These are phyloP conservation scores for Hansenula sp. DNA, from an alignment of 1,139 yeast genomes.

Conservation along the genomic window DNA sequence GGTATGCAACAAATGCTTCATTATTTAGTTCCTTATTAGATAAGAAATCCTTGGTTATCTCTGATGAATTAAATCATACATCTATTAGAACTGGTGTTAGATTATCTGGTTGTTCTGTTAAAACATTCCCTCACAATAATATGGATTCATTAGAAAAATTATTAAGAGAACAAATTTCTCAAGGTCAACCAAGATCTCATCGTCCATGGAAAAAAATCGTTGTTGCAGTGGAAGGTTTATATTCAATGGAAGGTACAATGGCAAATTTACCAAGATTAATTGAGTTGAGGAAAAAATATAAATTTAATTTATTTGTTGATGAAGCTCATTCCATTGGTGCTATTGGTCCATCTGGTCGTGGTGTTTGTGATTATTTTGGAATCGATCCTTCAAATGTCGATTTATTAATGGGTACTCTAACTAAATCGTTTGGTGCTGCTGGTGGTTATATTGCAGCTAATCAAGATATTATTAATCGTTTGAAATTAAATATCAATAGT, in stretches of 20 bases:
- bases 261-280: conserved; percentile 78
- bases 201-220: conserved; percentile 97
- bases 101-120: conserved; percentile 88
- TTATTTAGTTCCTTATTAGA: conserved; percentile 82
- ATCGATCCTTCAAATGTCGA: conserved; percentile 76
- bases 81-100: conserved; percentile 95
- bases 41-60: conserved; percentile 82
- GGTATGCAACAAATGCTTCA: conserved; percentile 95
- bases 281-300: conserved; percentile 77
- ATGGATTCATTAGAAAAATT: conserved; percentile 77
- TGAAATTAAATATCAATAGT: conserved; percentile 72
- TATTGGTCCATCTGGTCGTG: conserved; percentile 88
- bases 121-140: conserved; percentile 90
- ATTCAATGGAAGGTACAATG: conserved; percentile 97
- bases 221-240: conserved; percentile 92
- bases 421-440: conserved; percentile 97
- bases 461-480: conserved; percentile 62
- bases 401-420: conserved; percentile 93
- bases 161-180: conserved; percentile 83
- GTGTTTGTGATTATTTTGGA: conserved; percentile 90
- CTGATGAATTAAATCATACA: conserved; percentile 94
- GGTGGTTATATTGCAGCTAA: conserved; percentile 93
- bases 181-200: conserved; percentile 95
- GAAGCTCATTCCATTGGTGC: conserved; percentile 99
- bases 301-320: conserved; percentile 86